These are phyloP conservation scores for Pyrenopolyporus hunteri DNA, from an alignment of 495 filamentous ascomycete genomes.

Conservation along the genomic window DNA sequence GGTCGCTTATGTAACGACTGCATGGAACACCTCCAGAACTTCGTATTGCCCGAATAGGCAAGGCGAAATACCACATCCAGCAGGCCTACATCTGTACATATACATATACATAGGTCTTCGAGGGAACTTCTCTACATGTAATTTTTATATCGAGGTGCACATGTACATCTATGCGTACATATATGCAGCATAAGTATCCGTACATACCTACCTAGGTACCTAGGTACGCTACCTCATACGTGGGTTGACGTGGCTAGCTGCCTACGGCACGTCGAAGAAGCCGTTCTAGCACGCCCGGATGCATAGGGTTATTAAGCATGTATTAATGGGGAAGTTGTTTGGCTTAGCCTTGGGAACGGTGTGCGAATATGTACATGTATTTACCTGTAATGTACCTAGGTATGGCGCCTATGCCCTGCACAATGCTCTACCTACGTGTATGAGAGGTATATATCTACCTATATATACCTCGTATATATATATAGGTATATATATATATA, in stretches of 20 bases:
- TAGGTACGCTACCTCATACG: conserved; percentile 14
- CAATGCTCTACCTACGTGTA: no score
- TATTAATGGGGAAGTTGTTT: conserved; percentile 12
- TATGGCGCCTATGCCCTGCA: no score
- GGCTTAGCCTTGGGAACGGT: conserved; percentile 1
- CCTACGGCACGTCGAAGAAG: conserved; percentile 24
- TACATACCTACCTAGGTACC: background rate
- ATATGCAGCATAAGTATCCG: conserved; percentile 27
- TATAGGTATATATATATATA: no score
- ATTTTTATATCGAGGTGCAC: no score
- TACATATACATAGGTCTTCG: no score
- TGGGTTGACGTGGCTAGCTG: conserved; percentile 36
- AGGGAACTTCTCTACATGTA: no score
- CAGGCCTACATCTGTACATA: conserved; percentile 4
- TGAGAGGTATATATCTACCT: no score
- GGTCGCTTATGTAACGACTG: background rate
- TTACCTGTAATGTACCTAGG: background rate
- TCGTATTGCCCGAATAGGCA: conserved; percentile 32
- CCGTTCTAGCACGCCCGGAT: conserved; percentile 9
- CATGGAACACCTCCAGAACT: background rate
- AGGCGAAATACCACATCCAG: conserved; percentile 14
- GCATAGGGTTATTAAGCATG: conserved; percentile 17
- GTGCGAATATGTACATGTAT: conserved; percentile 3
- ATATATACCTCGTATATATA: no score
- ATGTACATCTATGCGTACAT: background rate